Base-by-base conservation (phyloP, 179 eudicot species). In the Gypsophila paniculata region DNA sequence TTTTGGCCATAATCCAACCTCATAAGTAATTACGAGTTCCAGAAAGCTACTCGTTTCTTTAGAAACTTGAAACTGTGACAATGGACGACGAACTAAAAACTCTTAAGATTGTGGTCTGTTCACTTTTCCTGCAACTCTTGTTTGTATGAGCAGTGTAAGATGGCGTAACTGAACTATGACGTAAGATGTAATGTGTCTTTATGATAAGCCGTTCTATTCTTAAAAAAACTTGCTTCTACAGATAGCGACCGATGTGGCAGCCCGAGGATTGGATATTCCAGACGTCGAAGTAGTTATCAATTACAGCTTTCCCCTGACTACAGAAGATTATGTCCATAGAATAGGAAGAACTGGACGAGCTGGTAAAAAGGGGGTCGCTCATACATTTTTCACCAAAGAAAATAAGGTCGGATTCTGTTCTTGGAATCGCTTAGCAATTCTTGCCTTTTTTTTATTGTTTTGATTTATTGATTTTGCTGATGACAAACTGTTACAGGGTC, bases 211-310 rank as follows among this genome's bases (percentile, higher is more conserved):
- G n/a, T 39, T 67, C 61, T 32, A 70, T 55, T 67, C 32, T 25
- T 49, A 17, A 22, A 5, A 12, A 5, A 12, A 42, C 44, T 9
- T 61, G 58, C 57, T n/a, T 82, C 1, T 76, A 78, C 93, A 95
- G 96, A 84, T 95, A 74, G 98, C 99, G n/a, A 95, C 99, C 49
- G 99, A 95, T 83, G 99, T 95, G 68, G 98, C 98, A 65, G 97
- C 99, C 66, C 82, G 99, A 76, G 99, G 99, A 78, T 77, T 95
- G 86, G 99, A 95, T 84, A 95, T 95, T 73, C 99, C 97, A 23
- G 99, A 92, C 80, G 99, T 95, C 68, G 99, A 95, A 82, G 96
- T 87, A 32, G 99, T 95, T 32, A 88, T 95, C 77, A 95, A 95
- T 74, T 95, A 95, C 77, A 92, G 97, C 74, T 95, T 92, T 67